Evolutionary conservation across 805 yeast species (phyloP), one percentile per base, ranked within the genome.

Genomic region (Candida germanica): DNA sequence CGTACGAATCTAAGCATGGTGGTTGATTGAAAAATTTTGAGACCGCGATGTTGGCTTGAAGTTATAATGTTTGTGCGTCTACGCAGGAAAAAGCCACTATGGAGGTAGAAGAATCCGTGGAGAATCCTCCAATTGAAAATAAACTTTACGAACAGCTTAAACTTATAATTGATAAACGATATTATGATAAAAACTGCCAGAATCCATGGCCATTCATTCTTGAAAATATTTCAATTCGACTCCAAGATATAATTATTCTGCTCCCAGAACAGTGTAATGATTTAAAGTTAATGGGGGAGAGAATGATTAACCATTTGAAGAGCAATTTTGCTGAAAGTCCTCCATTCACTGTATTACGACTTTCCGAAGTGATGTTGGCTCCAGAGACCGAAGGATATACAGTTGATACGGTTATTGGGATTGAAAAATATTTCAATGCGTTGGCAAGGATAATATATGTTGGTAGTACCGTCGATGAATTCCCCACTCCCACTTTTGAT

Each of bases 301-400:
- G 37, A n/a, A 42, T 80, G 68, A 64, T 35, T 47, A 56, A 28
- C 52, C 69, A 26, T 66, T 64, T 48, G 12, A 29, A 39, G 2
- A 29, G 14, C 6, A 39, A 34, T 54, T 70, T 46, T 53, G 48
- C 35, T 14, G 21, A 34, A 5, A 8, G 27, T 23, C 69, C 61
- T 6, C 82, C 81, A 2, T 76, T 75, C 47, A 75, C 79, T 0
- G 59, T 74, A 1, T 42, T 62, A 9, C 46, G 81, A 36, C 48
- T 76, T 1, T 64, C 75, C 13, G 80, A 77, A 47, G 35, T 76
- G 8, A 43, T 75, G 5, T 37, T 51, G n/a, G 60, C 63, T 31
- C 79, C 80, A 3, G 26, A 29, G 6, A 19, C 23, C 6, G 58
- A 62, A 25, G 61, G 61, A 12, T 67, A 65, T 45, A 60, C 56